Percentiles rank a stretch among this genome's conserved stretches.
Conservation (phyloP, 371 early-diverging fungal species). For the Mucor mucedo region DNA sequence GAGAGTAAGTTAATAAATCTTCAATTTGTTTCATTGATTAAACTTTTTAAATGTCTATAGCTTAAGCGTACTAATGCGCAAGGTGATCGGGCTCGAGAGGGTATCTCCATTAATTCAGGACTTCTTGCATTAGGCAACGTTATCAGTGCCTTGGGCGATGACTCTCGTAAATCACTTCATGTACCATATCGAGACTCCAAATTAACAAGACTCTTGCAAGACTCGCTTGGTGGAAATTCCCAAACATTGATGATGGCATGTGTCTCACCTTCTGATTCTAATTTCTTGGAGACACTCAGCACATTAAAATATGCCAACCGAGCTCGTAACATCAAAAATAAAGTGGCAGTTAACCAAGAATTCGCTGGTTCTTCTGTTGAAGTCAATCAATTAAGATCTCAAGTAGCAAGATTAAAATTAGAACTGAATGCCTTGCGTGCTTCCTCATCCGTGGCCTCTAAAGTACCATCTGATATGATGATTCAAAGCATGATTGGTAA, state of each 20-base stretch:
- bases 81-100: conserved; percentile 96
- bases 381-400: conserved; percentile 68
- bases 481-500: conserved; percentile 26
- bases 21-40: not conserved
- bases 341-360: conserved; percentile 56
- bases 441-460: not conserved
- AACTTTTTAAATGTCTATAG: conserved; percentile 19
- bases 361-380: conserved; percentile 59
- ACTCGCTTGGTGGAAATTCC: conserved; percentile 93
- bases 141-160: conserved; percentile 95
- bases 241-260: conserved; percentile 93
- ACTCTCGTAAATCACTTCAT: conserved; percentile 65
- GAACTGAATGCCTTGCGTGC: conserved; percentile 59
- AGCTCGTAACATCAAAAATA: conserved; percentile 85
- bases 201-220: conserved; percentile 88
- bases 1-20: conserved; percentile 32
- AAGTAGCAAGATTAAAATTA: conserved; percentile 67
- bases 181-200: conserved; percentile 97
- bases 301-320: conserved; percentile 92
- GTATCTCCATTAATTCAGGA: conserved; percentile 97
- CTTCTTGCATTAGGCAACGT: conserved; percentile 98
- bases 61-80: conserved; percentile 55
- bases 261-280: conserved; percentile 78
- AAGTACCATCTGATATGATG: conserved; percentile 21
- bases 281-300: conserved; percentile 87